A percentile compares a stretch with the other conserved stretches of the same genome.
phyloP scores from a whole-genome alignment of 768 basidiomycete species.

The Grammothele lineata region DNA sequence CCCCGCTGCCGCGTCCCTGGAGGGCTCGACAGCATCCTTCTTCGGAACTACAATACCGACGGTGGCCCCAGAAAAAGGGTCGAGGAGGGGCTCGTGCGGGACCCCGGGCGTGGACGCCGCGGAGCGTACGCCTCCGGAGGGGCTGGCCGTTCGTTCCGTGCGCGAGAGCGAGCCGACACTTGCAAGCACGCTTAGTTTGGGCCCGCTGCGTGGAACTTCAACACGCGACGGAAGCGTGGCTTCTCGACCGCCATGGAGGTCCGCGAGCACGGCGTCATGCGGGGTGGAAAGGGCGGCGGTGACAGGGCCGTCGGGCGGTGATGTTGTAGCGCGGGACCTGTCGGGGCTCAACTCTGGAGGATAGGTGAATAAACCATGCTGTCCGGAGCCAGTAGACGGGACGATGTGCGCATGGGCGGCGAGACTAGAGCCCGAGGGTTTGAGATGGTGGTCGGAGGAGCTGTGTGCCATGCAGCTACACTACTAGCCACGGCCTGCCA shows the following conservation, averaged over 20 bases:
- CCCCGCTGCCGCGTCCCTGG: too few species aligned
- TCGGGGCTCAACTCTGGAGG: too few species aligned
- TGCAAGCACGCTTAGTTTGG: slow-evolving; percentile 13
- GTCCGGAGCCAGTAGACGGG: too few species aligned
- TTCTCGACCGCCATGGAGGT: slow-evolving; percentile 34
- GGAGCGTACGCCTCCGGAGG: slow-evolving; percentile 13
- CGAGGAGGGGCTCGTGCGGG: slow-evolving; percentile 30
- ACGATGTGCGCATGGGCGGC: too few species aligned
- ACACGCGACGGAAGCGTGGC: neutral
- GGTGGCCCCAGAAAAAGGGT: slow-evolving; percentile 46
- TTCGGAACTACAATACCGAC: slow-evolving; percentile 33
- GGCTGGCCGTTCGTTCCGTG: slow-evolving; percentile 14
- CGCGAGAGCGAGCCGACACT: slow-evolving; percentile 15
- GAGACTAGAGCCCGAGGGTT: too few species aligned
- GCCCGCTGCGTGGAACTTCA: neutral
- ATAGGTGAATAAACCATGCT: too few species aligned
- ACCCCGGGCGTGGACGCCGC: slow-evolving; percentile 17
- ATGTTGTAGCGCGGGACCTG: neutral
- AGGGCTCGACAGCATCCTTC: slow-evolving; percentile 7
- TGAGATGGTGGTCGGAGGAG: too few species aligned
- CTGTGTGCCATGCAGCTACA: too few species aligned
- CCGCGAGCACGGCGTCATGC: slow-evolving; percentile 60
- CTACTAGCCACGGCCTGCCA: too few species aligned
- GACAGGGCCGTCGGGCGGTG: slow-evolving; percentile 12
- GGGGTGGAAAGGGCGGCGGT: slow-evolving; percentile 42